Percentiles rank a stretch among this genome's conserved stretches.
Evolutionary conservation across 2,329 filamentous ascomycete species (phyloP).

Genomic region (Calonectria fujianensis): DNA sequence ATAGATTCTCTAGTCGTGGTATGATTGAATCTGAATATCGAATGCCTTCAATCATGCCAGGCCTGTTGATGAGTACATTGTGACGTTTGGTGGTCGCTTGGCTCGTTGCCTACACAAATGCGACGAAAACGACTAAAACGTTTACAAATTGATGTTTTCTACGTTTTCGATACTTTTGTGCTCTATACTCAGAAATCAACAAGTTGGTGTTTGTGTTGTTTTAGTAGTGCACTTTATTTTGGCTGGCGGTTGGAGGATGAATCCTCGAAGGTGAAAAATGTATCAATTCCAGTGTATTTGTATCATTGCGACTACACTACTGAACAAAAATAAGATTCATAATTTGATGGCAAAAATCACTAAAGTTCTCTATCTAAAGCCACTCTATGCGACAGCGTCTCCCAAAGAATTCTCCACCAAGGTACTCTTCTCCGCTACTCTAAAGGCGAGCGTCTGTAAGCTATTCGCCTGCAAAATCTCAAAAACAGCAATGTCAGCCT

Average conservation of each 20-base stretch:
- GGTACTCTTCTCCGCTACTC: constrained; percentile 14
- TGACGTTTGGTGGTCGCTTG: background rate
- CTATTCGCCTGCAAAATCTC: constrained; percentile 27
- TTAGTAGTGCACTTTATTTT: too few species aligned
- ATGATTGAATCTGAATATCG: background rate
- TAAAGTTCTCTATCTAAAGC: background rate
- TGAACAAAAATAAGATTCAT: background rate
- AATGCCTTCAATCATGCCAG: background rate
- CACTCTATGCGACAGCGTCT: background rate
- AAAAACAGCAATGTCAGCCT: constrained; percentile 29
- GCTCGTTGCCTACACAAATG: background rate
- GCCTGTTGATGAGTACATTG: background rate
- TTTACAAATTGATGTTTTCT: background rate
- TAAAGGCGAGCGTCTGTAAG: constrained; percentile 16
- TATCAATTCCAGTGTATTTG: background rate
- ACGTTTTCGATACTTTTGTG: background rate
- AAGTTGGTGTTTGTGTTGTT: too few species aligned
- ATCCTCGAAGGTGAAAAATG: background rate
- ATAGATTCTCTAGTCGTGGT: background rate
- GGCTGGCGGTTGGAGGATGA: too few species aligned
- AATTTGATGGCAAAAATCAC: background rate
- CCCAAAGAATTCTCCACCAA: constrained; percentile 1
- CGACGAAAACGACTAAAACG: background rate
- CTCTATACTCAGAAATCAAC: too few species aligned
- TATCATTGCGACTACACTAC: background rate